A percentile compares a stretch with the other conserved stretches of the same genome.
phyloP scores from a whole-genome alignment of 768 basidiomycete genomes.

The Brasilioporus rufonigricans region DNA sequence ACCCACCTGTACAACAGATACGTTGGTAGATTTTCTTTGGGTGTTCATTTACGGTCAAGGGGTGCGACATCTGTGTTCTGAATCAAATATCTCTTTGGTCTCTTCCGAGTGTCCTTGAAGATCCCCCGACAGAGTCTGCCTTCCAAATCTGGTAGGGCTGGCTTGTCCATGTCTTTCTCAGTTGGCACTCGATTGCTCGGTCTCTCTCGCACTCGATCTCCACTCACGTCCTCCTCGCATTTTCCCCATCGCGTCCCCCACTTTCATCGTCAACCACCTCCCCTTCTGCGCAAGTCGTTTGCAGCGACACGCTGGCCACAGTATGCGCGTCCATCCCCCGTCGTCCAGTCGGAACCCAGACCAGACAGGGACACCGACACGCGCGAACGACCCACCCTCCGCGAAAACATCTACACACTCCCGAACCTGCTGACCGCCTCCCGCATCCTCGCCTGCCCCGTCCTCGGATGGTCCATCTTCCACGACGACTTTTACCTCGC shows the following conservation, averaged over 20 bases:
- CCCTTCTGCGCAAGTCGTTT: constrained; percentile 10
- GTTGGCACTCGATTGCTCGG: background rate
- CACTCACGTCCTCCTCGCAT: too few species aligned
- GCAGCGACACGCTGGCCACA: constrained; percentile 8
- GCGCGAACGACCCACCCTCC: constrained; percentile 35
- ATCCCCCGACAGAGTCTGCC: too few species aligned
- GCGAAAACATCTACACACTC: constrained; percentile 91
- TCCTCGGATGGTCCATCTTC: constrained; percentile 88
- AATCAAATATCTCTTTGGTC: background rate
- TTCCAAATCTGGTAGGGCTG: constrained; percentile 7
- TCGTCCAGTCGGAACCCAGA: background rate
- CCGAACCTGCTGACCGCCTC: constrained; percentile 90
- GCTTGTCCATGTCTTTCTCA: constrained; percentile 14
- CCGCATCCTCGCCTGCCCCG: constrained; percentile 84
- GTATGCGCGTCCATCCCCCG: constrained; percentile 13
- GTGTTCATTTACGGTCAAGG: too few species aligned
- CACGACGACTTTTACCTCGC: constrained; percentile 78
- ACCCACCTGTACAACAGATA: constrained; percentile 8
- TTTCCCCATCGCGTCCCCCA: background rate
- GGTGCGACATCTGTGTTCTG: too few species aligned
- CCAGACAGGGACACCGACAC: constrained; percentile 5
- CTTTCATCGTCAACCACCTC: background rate
- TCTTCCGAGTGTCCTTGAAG: too few species aligned
- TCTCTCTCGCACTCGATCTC: constrained; percentile 11
- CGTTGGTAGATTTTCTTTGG: too few species aligned